Base-by-base conservation (phyloP, 2,329 filamentous ascomycete species). In the Pseudopithomyces maydicus region DNA sequence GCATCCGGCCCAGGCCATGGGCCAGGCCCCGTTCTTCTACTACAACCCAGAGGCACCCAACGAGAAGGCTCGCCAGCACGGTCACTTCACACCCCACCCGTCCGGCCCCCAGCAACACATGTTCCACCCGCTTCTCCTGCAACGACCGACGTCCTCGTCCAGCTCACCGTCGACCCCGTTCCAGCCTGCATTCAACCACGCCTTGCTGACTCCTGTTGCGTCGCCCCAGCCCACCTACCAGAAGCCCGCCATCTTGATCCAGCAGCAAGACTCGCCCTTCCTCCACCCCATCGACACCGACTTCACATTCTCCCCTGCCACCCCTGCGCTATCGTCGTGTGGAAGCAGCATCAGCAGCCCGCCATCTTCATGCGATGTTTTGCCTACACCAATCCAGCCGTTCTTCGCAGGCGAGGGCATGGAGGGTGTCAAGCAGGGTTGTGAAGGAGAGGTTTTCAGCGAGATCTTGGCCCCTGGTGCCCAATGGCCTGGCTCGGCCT, bases 321-420 rank as follows among this genome's bases (percentile, higher is more conserved):
- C 93, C 19, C 93, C 93, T 47, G 90, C 92, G 44, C 84, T 97
- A 68, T 97, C 93, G 22, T 88, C 90, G 2, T 89, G 91, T 29
- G 90, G 90, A 64, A 97, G 92, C 82, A 88, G 86, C 55, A 89
- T 92, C 70, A 92, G 91, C 80, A 97, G 92, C 83, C 92, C 94
- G 29, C 85, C 84, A 50, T 89, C 84, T 47, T 89, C 84, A 76
- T 89, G 84, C 73, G 91, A 92, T 61, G 80, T 92, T 62, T 78
- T 96, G 56, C 88, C 90, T 62, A 96, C 92, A n/a, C 92, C 92
- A 2, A 82, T 93, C 74, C 91, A 91, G 78, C 88, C 88, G 61
- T 91, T 92, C 79, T 91, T 91, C 38, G 63, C 66, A 8, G 66
- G 66, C n/a, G 71, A 77, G 61, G 63, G 68, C 50, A 72, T 76